Conservation (phyloP, 345 rosid species). For the Ceriops zippeliana region DNA sequence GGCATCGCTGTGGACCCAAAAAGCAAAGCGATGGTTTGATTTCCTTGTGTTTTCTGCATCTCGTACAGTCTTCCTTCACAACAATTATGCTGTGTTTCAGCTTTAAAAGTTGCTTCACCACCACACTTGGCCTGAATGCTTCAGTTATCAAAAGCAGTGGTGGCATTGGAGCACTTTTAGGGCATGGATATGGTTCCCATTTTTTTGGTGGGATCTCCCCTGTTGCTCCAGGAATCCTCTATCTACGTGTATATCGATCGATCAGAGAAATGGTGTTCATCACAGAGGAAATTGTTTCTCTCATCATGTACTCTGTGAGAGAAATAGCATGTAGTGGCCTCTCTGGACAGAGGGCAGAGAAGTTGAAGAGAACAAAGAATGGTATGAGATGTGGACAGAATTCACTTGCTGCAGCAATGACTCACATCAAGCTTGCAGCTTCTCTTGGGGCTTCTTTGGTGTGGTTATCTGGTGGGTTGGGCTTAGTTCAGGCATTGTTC, state of each 20-base stretch:
- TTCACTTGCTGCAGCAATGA: slow-evolving; percentile 68
- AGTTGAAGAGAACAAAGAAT: slow-evolving; percentile 62
- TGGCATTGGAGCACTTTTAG: slow-evolving; percentile 93
- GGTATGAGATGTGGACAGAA: slow-evolving; percentile 70
- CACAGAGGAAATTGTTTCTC: slow-evolving; percentile 81
- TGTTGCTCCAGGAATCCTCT: slow-evolving; percentile 90
- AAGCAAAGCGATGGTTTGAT: slow-evolving; percentile 93
- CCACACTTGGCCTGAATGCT: slow-evolving; percentile 63
- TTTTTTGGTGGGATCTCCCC: slow-evolving; percentile 75
- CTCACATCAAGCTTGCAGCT: slow-evolving; percentile 72
- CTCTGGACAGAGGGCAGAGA: slow-evolving; percentile 45
- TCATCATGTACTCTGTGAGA: slow-evolving; percentile 75
- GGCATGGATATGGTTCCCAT: slow-evolving; percentile 91
- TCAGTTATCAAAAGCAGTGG: slow-evolving; percentile 50
- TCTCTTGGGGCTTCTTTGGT: slow-evolving; percentile 88
- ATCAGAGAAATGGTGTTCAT: slow-evolving; percentile 70
- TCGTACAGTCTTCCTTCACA: slow-evolving; percentile 84
- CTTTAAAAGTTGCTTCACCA: slow-evolving; percentile 88
- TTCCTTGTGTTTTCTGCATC: slow-evolving; percentile 87
- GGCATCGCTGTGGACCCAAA: slow-evolving; percentile 88
- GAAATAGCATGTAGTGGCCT: slow-evolving; percentile 59
- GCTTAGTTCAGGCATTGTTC: slow-evolving; percentile 66
- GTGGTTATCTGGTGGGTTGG: slow-evolving; percentile 80
- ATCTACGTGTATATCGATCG: slow-evolving; percentile 66
- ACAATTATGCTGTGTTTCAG: slow-evolving; percentile 80